Evolutionary conservation across 23 red algal genomes (phyloP).

Genomic region (Gracilaria domingensis): DNA sequence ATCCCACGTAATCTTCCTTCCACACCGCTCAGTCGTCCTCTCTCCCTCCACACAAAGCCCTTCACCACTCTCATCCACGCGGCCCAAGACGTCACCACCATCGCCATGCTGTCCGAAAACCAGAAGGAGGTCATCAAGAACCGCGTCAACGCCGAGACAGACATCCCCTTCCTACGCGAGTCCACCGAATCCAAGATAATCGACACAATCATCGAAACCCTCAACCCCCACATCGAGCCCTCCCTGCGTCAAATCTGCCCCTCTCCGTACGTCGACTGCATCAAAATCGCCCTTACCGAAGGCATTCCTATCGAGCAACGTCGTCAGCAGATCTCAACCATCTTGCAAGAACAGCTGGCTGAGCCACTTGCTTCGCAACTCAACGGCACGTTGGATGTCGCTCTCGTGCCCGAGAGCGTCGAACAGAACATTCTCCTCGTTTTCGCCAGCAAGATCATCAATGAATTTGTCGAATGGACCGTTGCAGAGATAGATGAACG

Average conservation of each 20-base stretch:
- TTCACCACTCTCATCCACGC: background rate
- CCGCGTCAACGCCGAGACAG: constrained; percentile 61
- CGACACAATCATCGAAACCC: constrained; percentile 11
- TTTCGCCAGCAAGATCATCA: constrained; percentile 35
- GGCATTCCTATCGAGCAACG: constrained; percentile 43
- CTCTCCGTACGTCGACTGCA: constrained; percentile 55
- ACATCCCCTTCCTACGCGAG: constrained; percentile 57
- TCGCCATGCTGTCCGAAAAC: constrained; percentile 47
- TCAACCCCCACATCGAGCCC: constrained; percentile 61
- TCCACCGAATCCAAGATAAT: constrained; percentile 39
- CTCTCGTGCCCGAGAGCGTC: constrained; percentile 36
- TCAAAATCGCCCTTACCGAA: constrained; percentile 56
- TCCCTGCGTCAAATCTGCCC: constrained; percentile 55
- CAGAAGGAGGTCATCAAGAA: constrained; percentile 47
- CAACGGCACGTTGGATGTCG: constrained; percentile 46
- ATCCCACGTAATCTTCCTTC: background rate
- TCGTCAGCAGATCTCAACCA: constrained; percentile 31
- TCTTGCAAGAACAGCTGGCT: constrained; percentile 22
- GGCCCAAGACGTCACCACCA: background rate
- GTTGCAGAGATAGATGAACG: constrained; percentile 64
- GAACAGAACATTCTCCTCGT: constrained; percentile 33
- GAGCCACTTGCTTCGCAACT: constrained; percentile 13
- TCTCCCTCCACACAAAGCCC: too few relatives aligned
- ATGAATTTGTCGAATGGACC: constrained; percentile 62
- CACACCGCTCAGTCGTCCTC: background rate